Evolutionary conservation across 1,284 basidiomycete genomes (phyloP).

Genomic region (Afroboletus lepidellus): DNA sequence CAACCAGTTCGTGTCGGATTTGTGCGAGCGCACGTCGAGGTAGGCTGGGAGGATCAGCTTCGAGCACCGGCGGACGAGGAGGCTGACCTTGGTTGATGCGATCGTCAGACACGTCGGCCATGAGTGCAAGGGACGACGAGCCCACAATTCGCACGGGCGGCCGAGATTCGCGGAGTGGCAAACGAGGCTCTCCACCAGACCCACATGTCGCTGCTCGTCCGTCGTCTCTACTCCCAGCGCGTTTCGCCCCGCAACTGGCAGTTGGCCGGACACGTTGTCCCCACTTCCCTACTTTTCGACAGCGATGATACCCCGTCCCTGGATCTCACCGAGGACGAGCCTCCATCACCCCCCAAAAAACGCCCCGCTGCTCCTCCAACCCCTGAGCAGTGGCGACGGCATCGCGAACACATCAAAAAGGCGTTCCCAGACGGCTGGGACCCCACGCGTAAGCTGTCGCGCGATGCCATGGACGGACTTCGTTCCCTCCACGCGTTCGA

Average conservation of each 20-base stretch:
- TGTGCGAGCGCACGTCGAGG: conserved; percentile 79
- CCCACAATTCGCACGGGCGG: conserved; percentile 3
- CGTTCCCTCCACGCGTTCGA: conserved; percentile 72
- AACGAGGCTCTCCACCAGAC: not conserved
- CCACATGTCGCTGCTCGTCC: conserved; percentile 20
- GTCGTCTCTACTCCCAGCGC: conserved; percentile 29
- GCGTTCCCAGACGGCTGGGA: conserved; percentile 79
- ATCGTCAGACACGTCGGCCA: conserved; percentile 83
- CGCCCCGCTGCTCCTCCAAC: conserved; percentile 45
- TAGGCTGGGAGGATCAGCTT: conserved; percentile 61
- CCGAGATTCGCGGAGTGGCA: conserved; percentile 25
- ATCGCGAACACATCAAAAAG: conserved; percentile 57
- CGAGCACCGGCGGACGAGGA: conserved; percentile 4
- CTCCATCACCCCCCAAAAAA: conserved; percentile 41
- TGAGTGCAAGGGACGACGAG: conserved; percentile 33
- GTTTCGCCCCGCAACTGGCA: conserved; percentile 44
- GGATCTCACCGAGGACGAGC: conserved; percentile 54
- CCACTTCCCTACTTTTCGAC: conserved; percentile 55
- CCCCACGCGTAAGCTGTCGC: conserved; percentile 84
- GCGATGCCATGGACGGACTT: conserved; percentile 87
- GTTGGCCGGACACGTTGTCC: conserved; percentile 44
- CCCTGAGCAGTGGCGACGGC: conserved; percentile 50
- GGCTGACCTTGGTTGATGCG: conserved; percentile 75
- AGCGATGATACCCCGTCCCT: conserved; percentile 30
- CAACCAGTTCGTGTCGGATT: conserved; percentile 82